Base-by-base conservation (phyloP, 805 yeast species). In the Candida ovalis region DNA sequence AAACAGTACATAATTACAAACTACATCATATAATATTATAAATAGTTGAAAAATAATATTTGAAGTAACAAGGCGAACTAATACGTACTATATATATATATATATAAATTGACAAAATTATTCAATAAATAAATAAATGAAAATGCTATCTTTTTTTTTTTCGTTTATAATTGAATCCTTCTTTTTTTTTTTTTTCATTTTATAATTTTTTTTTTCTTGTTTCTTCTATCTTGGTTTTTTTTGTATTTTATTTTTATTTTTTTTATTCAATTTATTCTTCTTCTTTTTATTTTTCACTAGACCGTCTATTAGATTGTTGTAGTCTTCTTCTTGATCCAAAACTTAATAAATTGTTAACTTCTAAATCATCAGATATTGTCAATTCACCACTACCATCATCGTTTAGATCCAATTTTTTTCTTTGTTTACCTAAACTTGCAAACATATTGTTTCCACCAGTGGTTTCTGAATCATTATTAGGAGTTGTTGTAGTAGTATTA, bases 351-450 rank as follows among this genome's bases (percentile, higher is more conserved):
- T 53, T 59, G 41, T 57, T 63, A 24, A 61, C 57, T 43, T 61
- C 66, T 12, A 57, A 61, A 28, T 53, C 55, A 33, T 51, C 56
- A 13, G 56, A 64, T 19, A 56, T 64, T 8, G 19, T 24, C 10
- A 39, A 13, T 27, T 54, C 56, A 24, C 54, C 54, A n/a, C 53
- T 45, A 2, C 59, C 60, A 28, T 54, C 54, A 3, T 24, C 41
- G 23, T 24, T 39, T 21, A 39, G 23, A 22, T 57, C 61, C 28
- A 63, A 50, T 42, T 56, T 60, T 53, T 61, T 62, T 49, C 67
- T 53, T 41, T 61, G 58, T 40, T 59, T 62, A 6, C 67, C 66
- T 18, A 63, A 47, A 36, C 54, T 51, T 4, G 63, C 58, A 49
- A 62, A 59, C 30, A 54, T 57, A 38, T 57, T 56, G 17, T 22